Base-by-base conservation (phyloP, 2,329 filamentous ascomycete genomes). In the Clarireedia hainanense region DNA sequence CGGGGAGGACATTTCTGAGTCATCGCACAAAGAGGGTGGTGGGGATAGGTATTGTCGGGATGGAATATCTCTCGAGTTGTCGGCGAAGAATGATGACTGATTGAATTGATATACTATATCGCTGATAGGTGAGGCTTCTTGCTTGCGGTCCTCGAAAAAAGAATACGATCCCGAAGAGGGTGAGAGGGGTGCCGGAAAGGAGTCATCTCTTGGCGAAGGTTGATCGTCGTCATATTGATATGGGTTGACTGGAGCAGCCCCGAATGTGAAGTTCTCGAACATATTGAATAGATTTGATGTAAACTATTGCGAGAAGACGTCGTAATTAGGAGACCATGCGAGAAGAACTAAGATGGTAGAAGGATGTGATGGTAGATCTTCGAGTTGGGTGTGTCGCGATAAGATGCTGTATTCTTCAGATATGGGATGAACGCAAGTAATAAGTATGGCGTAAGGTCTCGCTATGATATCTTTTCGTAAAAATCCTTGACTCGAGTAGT, bases 221-320 rank as follows among this genome's bases (percentile, higher is more conserved):
- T 55, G 47, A 3, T 52, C 50, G 42, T 56, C 34, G 17, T 55
- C 52, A n/a, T 9, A 47, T 42, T 56, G 39, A 52, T 34, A 23
- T 30, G 40, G 40, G 26, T 56, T 43, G 27, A 34, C 23, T 1
- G 47, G 48, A 40, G 53, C 48, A n/a, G 53, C 53, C 10, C 47
- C 53, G 17, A 56, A 56, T 17, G 53, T 56, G 34, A 56, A 56
- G 15, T 56, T 46, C 1, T 56, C 53, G 14, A 56, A 56, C 53
- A 56, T 56, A 1, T 3, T 20, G 48, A 39, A 12, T 45, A 24
- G n/a, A 10, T 36, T 2, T 14, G 20, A 9, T 34, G 17, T 24
- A 5, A 17, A n/a, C 12, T 49, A 6, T 12, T 30, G 20, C 17
- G 37, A 48, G 14, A 49, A 42, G 45, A 27, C n/a, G 12, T 40